Evolutionary conservation across 2,329 filamentous ascomycete species (phyloP).

Genomic region (Colletotrichum sp.): DNA sequence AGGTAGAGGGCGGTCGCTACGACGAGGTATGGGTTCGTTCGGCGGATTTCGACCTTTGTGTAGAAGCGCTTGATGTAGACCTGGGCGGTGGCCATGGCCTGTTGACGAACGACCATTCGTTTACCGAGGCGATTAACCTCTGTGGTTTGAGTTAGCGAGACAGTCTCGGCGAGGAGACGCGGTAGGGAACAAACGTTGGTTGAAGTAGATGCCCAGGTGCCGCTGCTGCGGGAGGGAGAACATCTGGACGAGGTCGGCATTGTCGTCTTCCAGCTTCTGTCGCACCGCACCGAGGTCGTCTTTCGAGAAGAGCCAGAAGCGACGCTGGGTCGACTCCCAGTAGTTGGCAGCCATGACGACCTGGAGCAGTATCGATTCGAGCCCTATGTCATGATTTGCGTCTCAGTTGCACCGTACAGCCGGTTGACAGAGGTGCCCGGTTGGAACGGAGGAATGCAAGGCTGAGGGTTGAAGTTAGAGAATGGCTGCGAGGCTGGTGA

Average conservation of each 20-base stretch:
- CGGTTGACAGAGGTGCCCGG: not conserved
- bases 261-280: conserved; percentile 77
- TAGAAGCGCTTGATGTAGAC: conserved; percentile 96
- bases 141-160: conserved; percentile 36
- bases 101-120: conserved; percentile 84
- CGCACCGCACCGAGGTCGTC: conserved; percentile 79
- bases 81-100: conserved; percentile 92
- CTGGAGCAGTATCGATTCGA: not conserved
- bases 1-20: conserved; percentile 94
- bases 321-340: conserved; percentile 92
- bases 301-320: conserved; percentile 79
- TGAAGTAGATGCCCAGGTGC: conserved; percentile 89
- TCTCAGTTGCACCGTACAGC: not conserved
- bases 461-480: not conserved
- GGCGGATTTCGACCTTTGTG: conserved; percentile 85
- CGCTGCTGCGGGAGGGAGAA: conserved; percentile 83
- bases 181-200: conserved; percentile 66
- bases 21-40: conserved; percentile 92
- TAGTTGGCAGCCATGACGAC: conserved; percentile 87
- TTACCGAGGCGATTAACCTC: conserved; percentile 85
- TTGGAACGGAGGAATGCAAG: not conserved
- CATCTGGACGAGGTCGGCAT: conserved; percentile 75
- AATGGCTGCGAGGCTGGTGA: not conserved
- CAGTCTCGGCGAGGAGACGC: not conserved
- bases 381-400: conserved; percentile 7